Conservation (phyloP, 768 basidiomycete genomes). For the Terana coerulea region DNA sequence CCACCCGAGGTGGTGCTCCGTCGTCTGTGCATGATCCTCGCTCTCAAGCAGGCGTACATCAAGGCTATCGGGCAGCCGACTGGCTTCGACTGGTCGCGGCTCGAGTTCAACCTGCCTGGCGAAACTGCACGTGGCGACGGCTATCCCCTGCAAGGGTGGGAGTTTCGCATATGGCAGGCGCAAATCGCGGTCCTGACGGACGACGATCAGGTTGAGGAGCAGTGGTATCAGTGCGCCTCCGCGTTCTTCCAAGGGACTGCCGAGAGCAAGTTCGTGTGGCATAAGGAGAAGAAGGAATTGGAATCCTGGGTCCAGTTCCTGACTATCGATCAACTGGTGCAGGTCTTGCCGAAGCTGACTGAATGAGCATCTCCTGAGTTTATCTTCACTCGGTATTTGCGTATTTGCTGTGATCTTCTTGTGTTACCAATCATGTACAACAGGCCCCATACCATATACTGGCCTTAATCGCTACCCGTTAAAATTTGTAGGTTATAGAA, state of each 20-base stretch:
- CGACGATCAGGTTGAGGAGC: conserved; percentile 47
- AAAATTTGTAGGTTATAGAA: too few species aligned
- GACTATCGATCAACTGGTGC: conserved; percentile 77
- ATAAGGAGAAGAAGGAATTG: conserved; percentile 60
- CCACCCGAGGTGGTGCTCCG: conserved; percentile 66
- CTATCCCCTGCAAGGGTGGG: conserved; percentile 73
- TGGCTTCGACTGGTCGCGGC: conserved; percentile 77
- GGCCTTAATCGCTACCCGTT: too few species aligned
- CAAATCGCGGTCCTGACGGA: conserved; percentile 64
- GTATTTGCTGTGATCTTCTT: too few species aligned
- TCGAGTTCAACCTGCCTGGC: conserved; percentile 75
- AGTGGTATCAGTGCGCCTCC: conserved; percentile 72
- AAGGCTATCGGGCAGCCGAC: conserved; percentile 78
- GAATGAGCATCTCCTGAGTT: too few species aligned
- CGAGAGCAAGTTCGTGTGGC: conserved; percentile 69
- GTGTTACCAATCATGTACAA: too few species aligned
- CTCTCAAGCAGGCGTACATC: conserved; percentile 80
- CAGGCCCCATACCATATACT: too few species aligned
- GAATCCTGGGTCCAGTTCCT: conserved; percentile 84
- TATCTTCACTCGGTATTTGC: too few species aligned
- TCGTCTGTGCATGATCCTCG: conserved; percentile 71
- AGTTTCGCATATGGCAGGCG: conserved; percentile 77
- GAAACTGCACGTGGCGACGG: conserved; percentile 64
- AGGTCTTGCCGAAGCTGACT: conserved; percentile 70
- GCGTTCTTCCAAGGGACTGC: conserved; percentile 71